phyloP scores from a whole-genome alignment of 305 asterid genomes.

The Solanum aculeatissimum region DNA sequence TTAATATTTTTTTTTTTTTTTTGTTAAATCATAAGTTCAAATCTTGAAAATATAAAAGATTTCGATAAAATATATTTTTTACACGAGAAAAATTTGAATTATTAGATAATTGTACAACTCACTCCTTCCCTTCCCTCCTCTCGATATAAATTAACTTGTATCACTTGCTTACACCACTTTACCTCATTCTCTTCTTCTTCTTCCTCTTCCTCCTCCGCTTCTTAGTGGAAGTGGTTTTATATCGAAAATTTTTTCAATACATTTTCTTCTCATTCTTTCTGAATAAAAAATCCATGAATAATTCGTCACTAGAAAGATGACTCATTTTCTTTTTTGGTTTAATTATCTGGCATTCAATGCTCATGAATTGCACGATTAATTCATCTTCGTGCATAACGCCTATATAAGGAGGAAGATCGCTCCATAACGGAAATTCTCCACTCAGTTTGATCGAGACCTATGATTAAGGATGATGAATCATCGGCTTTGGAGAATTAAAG shows the following conservation, averaged over 20 bases:
- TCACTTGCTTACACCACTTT: not conserved
- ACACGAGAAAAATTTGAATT: not conserved
- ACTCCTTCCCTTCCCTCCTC: too few species aligned
- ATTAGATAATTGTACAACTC: not conserved
- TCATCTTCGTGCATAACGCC: not conserved
- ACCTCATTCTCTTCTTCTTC: not conserved
- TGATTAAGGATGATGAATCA: not conserved
- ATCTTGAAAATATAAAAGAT: not conserved
- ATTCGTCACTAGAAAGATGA: not conserved
- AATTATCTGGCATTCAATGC: not conserved
- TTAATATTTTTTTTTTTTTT: not conserved
- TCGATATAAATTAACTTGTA: not conserved
- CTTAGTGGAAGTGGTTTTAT: not conserved
- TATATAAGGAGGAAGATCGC: not conserved
- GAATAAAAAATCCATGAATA: not conserved
- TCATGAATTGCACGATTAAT: not conserved
- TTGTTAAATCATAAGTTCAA: not conserved
- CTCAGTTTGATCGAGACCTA: not conserved
- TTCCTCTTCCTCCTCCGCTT: not conserved
- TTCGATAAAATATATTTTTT: not conserved
- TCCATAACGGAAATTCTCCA: not conserved
- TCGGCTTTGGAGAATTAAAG: slow-evolving; percentile 27
- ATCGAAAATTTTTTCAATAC: not conserved
- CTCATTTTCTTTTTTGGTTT: not conserved
- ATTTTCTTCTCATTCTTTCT: not conserved